Percentiles rank a stretch among this genome's conserved stretches.
These are phyloP conservation scores for Lactarius deliciosus DNA, from an alignment of 768 basidiomycete genomes.

Conservation along the genomic window DNA sequence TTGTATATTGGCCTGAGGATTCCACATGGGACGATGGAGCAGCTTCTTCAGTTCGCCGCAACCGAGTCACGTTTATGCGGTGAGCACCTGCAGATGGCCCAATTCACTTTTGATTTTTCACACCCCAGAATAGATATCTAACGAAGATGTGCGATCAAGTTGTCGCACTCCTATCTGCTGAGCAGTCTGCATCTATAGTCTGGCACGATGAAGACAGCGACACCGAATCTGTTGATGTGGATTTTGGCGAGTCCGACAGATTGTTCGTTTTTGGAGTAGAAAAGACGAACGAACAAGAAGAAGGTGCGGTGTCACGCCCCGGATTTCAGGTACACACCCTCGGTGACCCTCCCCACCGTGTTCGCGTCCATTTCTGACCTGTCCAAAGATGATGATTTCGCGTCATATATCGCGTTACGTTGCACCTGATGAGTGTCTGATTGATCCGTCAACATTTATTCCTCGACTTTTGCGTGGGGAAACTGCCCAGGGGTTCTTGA, in stretches of 20 bases:
- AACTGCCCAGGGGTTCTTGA: slow-evolving; percentile 29
- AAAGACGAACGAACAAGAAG: slow-evolving; percentile 56
- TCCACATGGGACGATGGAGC: slow-evolving; percentile 57
- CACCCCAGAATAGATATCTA: slow-evolving; percentile 46
- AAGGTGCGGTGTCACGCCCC: slow-evolving; percentile 42
- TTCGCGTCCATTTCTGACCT: neutral
- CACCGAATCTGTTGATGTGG: slow-evolving; percentile 36
- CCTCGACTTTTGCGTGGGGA: slow-evolving; percentile 26
- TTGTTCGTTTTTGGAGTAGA: slow-evolving; percentile 54
- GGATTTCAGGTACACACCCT: slow-evolving; percentile 47
- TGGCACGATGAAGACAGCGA: slow-evolving; percentile 41
- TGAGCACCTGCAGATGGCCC: slow-evolving; percentile 29
- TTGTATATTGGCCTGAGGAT: slow-evolving; percentile 34
- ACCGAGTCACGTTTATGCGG: slow-evolving; percentile 65
- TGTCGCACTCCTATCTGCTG: slow-evolving; percentile 48
- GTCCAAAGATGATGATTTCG: slow-evolving; percentile 6
- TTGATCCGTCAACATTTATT: neutral
- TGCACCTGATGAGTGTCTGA: neutral
- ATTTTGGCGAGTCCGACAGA: slow-evolving; percentile 44
- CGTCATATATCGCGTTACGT: neutral
- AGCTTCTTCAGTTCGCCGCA: slow-evolving; percentile 44
- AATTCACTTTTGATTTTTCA: neutral
- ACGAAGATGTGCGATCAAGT: slow-evolving; percentile 59
- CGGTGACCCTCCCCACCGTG: no score
- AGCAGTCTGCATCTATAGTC: slow-evolving; percentile 46